A percentile compares a stretch with the other conserved stretches of the same genome.
Conservation (phyloP, 176 grass and related monocot species). For the Melocanna baccifera region DNA sequence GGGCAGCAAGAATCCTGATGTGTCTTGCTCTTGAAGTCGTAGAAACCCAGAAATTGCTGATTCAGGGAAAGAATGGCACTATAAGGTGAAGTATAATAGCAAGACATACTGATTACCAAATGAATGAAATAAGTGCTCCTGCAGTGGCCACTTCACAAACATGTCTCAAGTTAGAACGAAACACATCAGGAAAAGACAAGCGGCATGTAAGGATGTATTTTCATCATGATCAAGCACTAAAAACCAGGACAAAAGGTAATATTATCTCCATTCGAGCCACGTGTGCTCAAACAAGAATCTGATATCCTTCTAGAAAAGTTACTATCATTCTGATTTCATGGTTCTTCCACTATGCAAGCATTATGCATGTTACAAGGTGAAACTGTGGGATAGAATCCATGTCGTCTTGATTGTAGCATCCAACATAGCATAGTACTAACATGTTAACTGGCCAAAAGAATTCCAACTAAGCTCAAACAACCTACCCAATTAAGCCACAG, state of each 20-base stretch:
- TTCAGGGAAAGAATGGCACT: slow-evolving; percentile 12
- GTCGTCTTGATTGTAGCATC: neutral
- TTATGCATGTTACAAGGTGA: neutral
- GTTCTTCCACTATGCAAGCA: slow-evolving; percentile 12
- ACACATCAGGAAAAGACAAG: neutral
- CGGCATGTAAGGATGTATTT: neutral
- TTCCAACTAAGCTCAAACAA: slow-evolving; percentile 7
- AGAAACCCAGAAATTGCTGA: slow-evolving; percentile 75
- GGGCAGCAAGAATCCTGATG: slow-evolving; percentile 91
- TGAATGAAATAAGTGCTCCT: neutral
- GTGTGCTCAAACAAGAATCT: neutral
- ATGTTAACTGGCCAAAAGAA: neutral
- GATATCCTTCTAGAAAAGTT: slow-evolving; percentile 10
- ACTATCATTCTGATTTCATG: slow-evolving; percentile 9
- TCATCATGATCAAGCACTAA: neutral
- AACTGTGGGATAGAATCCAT: neutral
- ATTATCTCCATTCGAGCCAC: neutral
- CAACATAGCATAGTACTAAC: neutral
- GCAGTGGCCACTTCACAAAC: neutral
- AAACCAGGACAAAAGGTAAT: neutral
- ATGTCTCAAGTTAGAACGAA: neutral
- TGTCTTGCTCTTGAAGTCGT: slow-evolving; percentile 96
- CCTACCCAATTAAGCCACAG: neutral
- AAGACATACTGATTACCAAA: neutral
- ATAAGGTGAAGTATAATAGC: slow-evolving; percentile 11